These are phyloP conservation scores for Suhomyces yuchorum DNA, from an alignment of 1,139 yeast species.

Conservation along the genomic window DNA sequence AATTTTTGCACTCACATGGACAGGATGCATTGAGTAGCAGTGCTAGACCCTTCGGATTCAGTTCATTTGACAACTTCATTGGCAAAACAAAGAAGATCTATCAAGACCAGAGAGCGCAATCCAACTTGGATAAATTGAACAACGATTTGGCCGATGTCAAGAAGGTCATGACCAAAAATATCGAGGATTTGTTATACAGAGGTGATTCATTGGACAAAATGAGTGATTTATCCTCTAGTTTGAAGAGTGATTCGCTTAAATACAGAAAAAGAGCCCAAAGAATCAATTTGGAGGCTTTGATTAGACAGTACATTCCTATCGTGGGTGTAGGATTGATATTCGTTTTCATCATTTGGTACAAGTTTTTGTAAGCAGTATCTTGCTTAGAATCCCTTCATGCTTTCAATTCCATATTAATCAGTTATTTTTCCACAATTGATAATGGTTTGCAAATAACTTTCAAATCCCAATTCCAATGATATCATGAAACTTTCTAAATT, in stretches of 20 bases:
- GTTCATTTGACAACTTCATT: slow-evolving; percentile 80
- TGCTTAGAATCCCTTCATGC: neutral
- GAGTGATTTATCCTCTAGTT: slow-evolving; percentile 82
- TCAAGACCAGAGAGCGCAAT: slow-evolving; percentile 88
- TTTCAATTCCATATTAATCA: neutral
- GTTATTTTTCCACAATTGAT: neutral
- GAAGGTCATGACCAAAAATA: slow-evolving; percentile 92
- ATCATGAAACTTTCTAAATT: neutral
- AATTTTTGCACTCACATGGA: slow-evolving; percentile 80
- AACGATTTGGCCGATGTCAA: slow-evolving; percentile 91
- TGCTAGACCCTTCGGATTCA: slow-evolving; percentile 87
- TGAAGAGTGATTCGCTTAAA: slow-evolving; percentile 82
- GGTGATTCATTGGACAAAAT: slow-evolving; percentile 93
- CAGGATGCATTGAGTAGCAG: slow-evolving; percentile 61
- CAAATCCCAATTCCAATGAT: neutral
- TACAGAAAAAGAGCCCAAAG: slow-evolving; percentile 88
- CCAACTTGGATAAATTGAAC: slow-evolving; percentile 82
- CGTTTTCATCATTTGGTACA: slow-evolving; percentile 82
- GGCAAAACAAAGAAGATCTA: slow-evolving; percentile 86
- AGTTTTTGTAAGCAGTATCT: slow-evolving; percentile 45
- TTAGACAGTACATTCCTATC: slow-evolving; percentile 87
- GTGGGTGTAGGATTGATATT: slow-evolving; percentile 71
- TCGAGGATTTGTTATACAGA: slow-evolving; percentile 89
- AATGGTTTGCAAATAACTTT: neutral
- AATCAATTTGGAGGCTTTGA: slow-evolving; percentile 85